phyloP scores from a whole-genome alignment of 2,329 filamentous ascomycete genomes.

The Graphilbum fragrans region DNA sequence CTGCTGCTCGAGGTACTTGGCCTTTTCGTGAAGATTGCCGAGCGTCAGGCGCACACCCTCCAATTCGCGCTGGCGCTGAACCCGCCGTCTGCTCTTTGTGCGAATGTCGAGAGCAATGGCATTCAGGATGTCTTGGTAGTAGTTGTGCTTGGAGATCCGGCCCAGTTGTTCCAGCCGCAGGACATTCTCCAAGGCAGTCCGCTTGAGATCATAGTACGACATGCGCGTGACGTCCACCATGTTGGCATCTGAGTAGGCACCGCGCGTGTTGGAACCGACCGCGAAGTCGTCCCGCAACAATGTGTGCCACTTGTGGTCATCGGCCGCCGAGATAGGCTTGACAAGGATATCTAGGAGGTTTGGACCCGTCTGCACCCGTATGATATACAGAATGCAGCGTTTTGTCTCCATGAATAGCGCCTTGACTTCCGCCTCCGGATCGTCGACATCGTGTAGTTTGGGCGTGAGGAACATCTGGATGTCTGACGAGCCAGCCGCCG shows the following conservation, averaged over 20 bases:
- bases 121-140: conserved; percentile 96
- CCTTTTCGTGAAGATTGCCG: conserved; percentile 69
- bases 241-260: conserved; percentile 82
- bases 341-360: conserved; percentile 94
- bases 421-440: conserved; percentile 87
- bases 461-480: conserved; percentile 85
- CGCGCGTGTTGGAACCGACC: conserved; percentile 54
- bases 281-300: conserved; percentile 74
- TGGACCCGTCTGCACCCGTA: conserved; percentile 81
- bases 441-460: conserved; percentile 79
- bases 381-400: conserved; percentile 92
- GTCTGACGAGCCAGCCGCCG: conserved; percentile 73
- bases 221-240: conserved; percentile 82
- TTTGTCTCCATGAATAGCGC: conserved; percentile 97
- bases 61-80: conserved; percentile 83
- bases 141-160: conserved; percentile 78
- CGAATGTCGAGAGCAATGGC: conserved; percentile 94
- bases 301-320: conserved; percentile 77
- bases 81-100: conserved; percentile 84
- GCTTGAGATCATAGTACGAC: conserved; percentile 85
- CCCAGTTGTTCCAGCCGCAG: conserved; percentile 78
- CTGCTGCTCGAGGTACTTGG: conserved; percentile 85
- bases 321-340: conserved; percentile 74
- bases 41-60: conserved; percentile 72
- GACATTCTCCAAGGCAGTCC: conserved; percentile 86